These are phyloP conservation scores for Trichoderma simmonsii DNA, from an alignment of 2,329 filamentous ascomycete species.

Conservation along the genomic window DNA sequence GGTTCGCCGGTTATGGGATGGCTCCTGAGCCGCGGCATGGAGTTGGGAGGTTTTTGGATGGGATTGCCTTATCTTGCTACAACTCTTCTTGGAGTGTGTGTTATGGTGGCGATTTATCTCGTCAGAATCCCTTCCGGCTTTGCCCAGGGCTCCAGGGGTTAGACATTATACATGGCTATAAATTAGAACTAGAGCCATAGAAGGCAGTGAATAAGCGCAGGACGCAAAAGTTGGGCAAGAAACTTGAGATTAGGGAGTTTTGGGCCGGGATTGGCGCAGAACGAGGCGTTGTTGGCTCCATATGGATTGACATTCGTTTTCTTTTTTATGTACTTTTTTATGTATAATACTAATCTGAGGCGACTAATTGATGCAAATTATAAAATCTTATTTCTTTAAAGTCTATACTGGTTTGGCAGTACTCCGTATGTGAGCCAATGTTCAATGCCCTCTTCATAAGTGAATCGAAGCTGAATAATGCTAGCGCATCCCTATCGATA, in stretches of 20 bases:
- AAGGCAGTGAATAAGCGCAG: neutral
- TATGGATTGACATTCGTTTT: neutral
- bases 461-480: neutral
- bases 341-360: neutral
- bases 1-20: conserved; percentile 46
- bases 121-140: conserved; percentile 28
- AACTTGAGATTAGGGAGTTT: neutral
- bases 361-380: neutral
- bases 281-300: neutral
- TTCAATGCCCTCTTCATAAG: neutral
- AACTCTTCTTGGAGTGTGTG: conserved; percentile 31
- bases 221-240: neutral
- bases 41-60: conserved; percentile 45
- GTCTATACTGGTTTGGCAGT: neutral
- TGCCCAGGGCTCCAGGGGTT: conserved; percentile 12
- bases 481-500: conserved; percentile 20
- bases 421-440: neutral
- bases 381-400: neutral
- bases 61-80: conserved; percentile 49
- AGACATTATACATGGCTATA: neutral
- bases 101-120: conserved; percentile 30
- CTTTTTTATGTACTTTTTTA: neutral
- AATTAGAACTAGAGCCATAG: neutral
- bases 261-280: neutral
- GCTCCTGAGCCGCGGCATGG: conserved; percentile 45